Evolutionary conservation across 2,329 filamentous ascomycete genomes (phyloP).

Genomic region (Aspergillus persii): DNA sequence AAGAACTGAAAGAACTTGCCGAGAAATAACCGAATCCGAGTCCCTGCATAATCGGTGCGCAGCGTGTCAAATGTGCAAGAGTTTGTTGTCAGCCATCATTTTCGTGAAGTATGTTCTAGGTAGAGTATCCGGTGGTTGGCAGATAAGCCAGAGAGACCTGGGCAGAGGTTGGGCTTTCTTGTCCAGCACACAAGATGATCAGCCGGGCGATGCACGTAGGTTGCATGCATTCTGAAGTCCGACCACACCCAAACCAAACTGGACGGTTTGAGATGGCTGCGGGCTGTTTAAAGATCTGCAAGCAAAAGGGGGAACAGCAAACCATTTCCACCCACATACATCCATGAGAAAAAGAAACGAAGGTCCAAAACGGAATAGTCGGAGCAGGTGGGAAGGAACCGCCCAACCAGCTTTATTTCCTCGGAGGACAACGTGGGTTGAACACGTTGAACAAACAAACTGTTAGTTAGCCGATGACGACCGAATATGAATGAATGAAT

Average conservation of each 20-base stretch:
- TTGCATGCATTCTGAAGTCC: not conserved
- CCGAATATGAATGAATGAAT: not conserved
- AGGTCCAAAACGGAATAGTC: not conserved
- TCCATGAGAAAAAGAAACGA: not conserved
- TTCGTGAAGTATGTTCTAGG: not conserved
- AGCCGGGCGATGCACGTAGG: not conserved
- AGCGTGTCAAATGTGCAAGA: not conserved
- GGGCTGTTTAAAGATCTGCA: not conserved
- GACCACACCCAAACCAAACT: not conserved
- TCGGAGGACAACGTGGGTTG: not conserved
- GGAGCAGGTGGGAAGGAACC: not conserved
- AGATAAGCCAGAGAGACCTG: not conserved
- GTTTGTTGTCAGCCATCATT: not conserved
- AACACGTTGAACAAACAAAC: not conserved
- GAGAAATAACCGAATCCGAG: constrained; percentile 16
- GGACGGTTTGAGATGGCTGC: not conserved
- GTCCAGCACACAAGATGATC: not conserved
- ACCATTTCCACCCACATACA: not conserved
- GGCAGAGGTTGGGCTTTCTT: not conserved
- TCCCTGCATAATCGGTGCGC: not conserved
- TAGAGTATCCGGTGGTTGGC: not conserved
- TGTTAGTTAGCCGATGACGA: not conserved
- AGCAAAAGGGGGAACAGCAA: not conserved
- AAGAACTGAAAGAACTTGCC: constrained; percentile 56
- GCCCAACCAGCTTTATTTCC: not conserved